These are phyloP conservation scores for Euphrasia confusa DNA, from an alignment of 257 asterid genomes.

Conservation along the genomic window DNA sequence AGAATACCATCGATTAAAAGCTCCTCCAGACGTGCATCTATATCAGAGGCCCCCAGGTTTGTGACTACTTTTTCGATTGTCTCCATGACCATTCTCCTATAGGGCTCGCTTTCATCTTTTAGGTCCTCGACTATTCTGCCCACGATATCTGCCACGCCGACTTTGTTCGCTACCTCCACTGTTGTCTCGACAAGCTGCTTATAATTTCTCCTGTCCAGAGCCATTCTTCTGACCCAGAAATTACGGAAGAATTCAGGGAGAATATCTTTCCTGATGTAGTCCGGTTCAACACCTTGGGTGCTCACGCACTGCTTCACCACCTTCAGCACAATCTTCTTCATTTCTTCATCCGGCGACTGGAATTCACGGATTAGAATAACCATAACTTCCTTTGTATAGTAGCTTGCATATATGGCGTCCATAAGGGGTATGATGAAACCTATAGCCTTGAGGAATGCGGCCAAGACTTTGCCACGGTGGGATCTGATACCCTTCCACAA, in stretches of 20 bases:
- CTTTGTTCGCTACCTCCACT: constrained; percentile 77
- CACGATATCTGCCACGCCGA: constrained; percentile 76
- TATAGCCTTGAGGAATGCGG: constrained; percentile 75
- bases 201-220: constrained; percentile 73
- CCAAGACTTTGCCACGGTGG: constrained; percentile 85
- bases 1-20: constrained; percentile 75
- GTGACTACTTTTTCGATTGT: constrained; percentile 81
- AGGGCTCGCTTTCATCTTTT: constrained; percentile 83
- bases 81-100: constrained; percentile 89
- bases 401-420: constrained; percentile 83
- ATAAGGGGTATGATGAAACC: constrained; percentile 85
- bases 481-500: constrained; percentile 79
- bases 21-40: constrained; percentile 71
- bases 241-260: constrained; percentile 82
- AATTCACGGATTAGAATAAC: constrained; percentile 71
- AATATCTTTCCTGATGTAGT: constrained; percentile 62
- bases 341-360: constrained; percentile 86
- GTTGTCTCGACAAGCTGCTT: constrained; percentile 80
- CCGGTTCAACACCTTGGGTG: constrained; percentile 81
- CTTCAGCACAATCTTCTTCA: constrained; percentile 79
- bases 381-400: constrained; percentile 82
- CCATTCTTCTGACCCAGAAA: constrained; percentile 88
- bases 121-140: constrained; percentile 79
- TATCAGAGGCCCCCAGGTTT: constrained; percentile 74
- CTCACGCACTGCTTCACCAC: constrained; percentile 88